Percentiles rank a stretch among this genome's conserved stretches.
phyloP scores from a whole-genome alignment of 768 basidiomycete species.

The Termitomyces eurrhizus region DNA sequence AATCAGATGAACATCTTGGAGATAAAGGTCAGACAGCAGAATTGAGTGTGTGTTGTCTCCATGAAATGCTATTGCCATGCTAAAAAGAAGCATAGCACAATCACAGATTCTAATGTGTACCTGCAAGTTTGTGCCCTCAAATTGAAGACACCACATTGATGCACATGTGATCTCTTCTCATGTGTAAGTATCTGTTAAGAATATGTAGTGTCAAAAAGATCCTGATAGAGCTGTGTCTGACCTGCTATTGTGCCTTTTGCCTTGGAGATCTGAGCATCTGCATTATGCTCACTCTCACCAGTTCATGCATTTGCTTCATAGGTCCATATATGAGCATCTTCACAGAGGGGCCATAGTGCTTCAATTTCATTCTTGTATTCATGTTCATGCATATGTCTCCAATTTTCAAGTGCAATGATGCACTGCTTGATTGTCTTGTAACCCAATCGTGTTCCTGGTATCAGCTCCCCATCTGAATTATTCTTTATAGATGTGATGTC shows the following conservation, averaged over 20 bases:
- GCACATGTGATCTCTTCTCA: too few species aligned
- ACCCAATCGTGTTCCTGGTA: conserved; percentile 23
- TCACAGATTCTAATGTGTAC: too few species aligned
- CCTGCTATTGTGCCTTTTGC: too few species aligned
- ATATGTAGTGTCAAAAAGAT: too few species aligned
- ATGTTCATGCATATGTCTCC: conserved; percentile 17
- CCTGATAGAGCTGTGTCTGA: too few species aligned
- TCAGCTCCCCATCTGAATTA: conserved; percentile 4
- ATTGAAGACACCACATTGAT: too few species aligned
- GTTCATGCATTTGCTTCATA: background rate
- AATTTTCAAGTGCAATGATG: conserved; percentile 25
- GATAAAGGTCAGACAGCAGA: conserved; percentile 22
- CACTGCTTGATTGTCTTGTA: conserved; percentile 21
- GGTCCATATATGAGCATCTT: background rate
- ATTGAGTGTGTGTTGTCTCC: conserved; percentile 24
- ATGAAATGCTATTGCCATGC: conserved; percentile 10
- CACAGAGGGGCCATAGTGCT: background rate
- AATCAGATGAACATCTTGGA: conserved; percentile 1
- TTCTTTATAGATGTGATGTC: background rate
- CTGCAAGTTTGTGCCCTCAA: too few species aligned
- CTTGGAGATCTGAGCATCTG: too few species aligned
- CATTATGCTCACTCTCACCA: background rate
- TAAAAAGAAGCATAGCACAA: too few species aligned
- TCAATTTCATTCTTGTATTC: background rate
- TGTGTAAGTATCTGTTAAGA: too few species aligned